Conservation (phyloP, 768 basidiomycete genomes). For the Pulveroboletus sp. region DNA sequence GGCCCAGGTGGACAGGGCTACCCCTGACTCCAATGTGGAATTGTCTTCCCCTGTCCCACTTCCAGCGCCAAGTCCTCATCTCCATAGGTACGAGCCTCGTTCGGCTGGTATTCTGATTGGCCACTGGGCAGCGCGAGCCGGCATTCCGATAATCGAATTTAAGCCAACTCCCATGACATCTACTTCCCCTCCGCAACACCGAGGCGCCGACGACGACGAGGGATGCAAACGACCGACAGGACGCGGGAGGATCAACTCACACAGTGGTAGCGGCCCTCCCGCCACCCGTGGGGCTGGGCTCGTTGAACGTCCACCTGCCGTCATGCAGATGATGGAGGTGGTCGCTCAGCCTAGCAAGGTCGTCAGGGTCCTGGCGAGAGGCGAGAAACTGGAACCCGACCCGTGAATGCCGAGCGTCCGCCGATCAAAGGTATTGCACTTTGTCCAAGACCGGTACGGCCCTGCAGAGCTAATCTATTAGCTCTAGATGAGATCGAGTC, state of each 20-base stretch:
- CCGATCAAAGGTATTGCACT: slow-evolving; percentile 12
- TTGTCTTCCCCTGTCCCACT: slow-evolving; percentile 57
- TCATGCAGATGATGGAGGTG: slow-evolving; percentile 80
- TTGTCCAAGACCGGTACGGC: not conserved
- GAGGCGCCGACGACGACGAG: slow-evolving; percentile 32
- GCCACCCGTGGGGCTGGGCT: slow-evolving; percentile 37
- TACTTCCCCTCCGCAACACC: slow-evolving; percentile 17
- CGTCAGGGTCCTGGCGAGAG: slow-evolving; percentile 75
- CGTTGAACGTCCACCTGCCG: slow-evolving; percentile 74
- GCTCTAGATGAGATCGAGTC: slow-evolving; percentile 11
- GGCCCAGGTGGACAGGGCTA: slow-evolving; percentile 23
- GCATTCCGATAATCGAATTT: slow-evolving; percentile 54
- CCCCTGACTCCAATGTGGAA: slow-evolving; percentile 19
- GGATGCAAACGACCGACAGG: slow-evolving; percentile 27
- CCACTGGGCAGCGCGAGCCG: slow-evolving; percentile 65
- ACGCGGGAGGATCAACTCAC: slow-evolving; percentile 30
- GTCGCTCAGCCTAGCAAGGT: slow-evolving; percentile 70
- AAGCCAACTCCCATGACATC: slow-evolving; percentile 28
- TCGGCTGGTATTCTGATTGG: slow-evolving; percentile 59
- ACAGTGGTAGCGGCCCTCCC: slow-evolving; percentile 16
- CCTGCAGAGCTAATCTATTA: not conserved
- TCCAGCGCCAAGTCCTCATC: slow-evolving; percentile 52
- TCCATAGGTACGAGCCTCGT: slow-evolving; percentile 60
- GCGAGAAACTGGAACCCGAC: slow-evolving; percentile 73
- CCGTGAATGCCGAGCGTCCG: slow-evolving; percentile 11